Evolutionary conservation across 345 rosid species (phyloP), one percentile per base, ranked within the genome.

Genomic region (Heritiera fomes): DNA sequence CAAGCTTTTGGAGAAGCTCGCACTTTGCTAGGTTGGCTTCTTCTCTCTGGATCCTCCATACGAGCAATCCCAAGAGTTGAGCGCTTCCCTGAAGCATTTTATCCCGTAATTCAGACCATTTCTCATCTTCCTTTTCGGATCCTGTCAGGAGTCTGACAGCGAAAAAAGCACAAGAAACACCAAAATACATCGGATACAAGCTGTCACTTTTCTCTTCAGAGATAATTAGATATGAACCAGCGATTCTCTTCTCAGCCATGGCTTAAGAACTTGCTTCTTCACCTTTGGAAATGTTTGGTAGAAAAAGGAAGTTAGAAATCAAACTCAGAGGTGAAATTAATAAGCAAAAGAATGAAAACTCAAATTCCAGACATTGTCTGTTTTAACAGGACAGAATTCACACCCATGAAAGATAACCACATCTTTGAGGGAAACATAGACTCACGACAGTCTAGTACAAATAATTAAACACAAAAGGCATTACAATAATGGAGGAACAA

Each of bases 121-220:
- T 89, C 76, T 84, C 88, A 53, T 87, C 90, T 34, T 84, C 88
- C 67, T 70, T 76, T 8, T 80, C 86, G 18, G 82, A 60, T 77
- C 73, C 85, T 49, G 90, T 80, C 77, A 84, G 66, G 38, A 89
- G 77, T 47, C 81, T 80, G 11, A 90, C 84, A 82, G 92, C 89
- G 72, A 87, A 82, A 45, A 89, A 78, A 23, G 93, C 93, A 84
- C 89, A 91, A 68, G 97, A 90, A 81, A 85, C 90, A 28, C 97
- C 94, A 77, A 90, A 87, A 83, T 83, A 90, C 87, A 87, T 79
- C 23, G 91, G 88, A 73, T 80, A 89, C 83, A 91, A 84, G 76
- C 79, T 76, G 28, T 88, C 87, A 7, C 71, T 79, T 78, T 75
- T 83, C 68, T 78, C 85, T 79, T 69, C 84, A 32, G 84, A 66